Conservation (phyloP, 495 filamentous ascomycete species). For the Daldinia concentrica region DNA sequence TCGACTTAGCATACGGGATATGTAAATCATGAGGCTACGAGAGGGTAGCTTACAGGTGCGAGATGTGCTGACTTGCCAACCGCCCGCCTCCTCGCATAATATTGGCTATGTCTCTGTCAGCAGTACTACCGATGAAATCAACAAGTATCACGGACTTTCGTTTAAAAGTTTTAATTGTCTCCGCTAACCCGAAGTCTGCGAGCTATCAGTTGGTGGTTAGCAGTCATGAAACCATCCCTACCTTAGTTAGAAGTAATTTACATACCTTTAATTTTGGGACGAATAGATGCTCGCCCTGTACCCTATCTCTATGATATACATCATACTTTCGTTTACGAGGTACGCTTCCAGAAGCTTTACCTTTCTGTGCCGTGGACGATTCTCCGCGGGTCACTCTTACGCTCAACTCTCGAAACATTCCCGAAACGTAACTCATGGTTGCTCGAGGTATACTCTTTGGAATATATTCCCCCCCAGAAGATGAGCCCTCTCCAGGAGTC, state of each 20-base stretch:
- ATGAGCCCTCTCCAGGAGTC: too few species aligned
- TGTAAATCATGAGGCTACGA: not conserved
- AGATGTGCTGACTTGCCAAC: conserved; percentile 9
- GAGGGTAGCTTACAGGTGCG: conserved; percentile 23
- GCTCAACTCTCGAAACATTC: too few species aligned
- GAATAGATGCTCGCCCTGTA: conserved; percentile 1
- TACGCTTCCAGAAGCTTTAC: not conserved
- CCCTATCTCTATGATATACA: not conserved
- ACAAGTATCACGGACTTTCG: conserved; percentile 20
- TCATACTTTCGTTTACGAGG: not conserved
- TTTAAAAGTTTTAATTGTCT: conserved; percentile 11
- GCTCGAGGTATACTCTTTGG: too few species aligned
- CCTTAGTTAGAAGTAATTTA: not conserved
- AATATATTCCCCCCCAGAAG: too few species aligned
- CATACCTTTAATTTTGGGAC: conserved; percentile 28
- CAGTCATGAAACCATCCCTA: not conserved
- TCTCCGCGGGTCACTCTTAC: too few species aligned
- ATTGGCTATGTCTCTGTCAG: conserved; percentile 14
- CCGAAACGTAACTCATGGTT: too few species aligned
- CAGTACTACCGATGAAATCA: not conserved
- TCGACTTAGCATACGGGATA: not conserved
- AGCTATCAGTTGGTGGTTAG: conserved; percentile 25
- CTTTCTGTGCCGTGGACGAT: not conserved
- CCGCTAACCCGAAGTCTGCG: conserved; percentile 31
- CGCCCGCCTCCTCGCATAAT: conserved; percentile 2